Evolutionary conservation across 331 rosid genomes (phyloP).

Genomic region (Quercus phellos): DNA sequence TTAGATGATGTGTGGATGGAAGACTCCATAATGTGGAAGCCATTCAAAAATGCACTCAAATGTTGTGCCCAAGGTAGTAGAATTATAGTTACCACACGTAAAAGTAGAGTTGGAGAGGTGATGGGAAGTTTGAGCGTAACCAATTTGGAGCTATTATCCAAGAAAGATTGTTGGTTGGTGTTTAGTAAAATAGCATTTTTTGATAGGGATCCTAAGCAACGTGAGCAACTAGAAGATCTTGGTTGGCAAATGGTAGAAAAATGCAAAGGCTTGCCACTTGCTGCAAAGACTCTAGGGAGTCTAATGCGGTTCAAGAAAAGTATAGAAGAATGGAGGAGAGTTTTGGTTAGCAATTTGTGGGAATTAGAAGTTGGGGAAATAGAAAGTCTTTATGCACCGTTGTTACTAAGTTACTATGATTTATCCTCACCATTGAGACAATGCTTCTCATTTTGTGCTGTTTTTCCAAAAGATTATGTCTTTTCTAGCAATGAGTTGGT

Average conservation of each 20-base stretch:
- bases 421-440: background rate
- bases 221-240: background rate
- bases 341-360: too few relatives aligned
- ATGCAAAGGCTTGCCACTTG: constrained; percentile 10
- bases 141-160: background rate
- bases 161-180: background rate
- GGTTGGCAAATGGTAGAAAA: background rate
- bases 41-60: background rate
- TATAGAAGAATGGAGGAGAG: background rate
- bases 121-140: background rate
- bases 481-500: background rate
- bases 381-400: too few relatives aligned
- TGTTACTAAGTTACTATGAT: background rate
- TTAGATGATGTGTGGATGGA: background rate
- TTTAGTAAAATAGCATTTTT: background rate
- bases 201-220: background rate
- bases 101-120: background rate
- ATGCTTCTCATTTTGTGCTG: background rate
- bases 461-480: background rate
- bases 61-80: background rate
- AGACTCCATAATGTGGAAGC: background rate
- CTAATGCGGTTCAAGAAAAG: background rate
- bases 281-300: background rate
- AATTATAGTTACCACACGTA: background rate
- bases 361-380: too few relatives aligned